Evolutionary conservation across 352 stramenopile species (phyloP), one percentile per base, ranked within the genome.

Genomic region (Blastocystis sp.): DNA sequence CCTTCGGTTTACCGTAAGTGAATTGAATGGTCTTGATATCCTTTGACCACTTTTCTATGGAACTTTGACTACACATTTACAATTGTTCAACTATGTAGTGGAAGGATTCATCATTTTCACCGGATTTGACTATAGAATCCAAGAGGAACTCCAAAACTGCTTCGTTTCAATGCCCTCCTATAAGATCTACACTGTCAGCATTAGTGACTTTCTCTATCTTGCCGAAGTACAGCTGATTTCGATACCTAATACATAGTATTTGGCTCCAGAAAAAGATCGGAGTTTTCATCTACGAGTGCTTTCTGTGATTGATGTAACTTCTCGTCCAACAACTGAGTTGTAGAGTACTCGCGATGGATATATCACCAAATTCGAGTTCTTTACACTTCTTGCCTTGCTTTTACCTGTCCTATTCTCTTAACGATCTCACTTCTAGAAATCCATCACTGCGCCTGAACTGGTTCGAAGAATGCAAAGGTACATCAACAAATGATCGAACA

Each of bases 1-100:
- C 24, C 61, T 73, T 7, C 61, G 61, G 9, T 73, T 73, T 39
- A 73, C 61, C 6, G 61, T 73, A 37, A 46, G 51, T n/a, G 61
- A 73, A 29, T 39, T 73, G 6, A 73, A 73, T n/a, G 61, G 61
- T 19, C 61, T 73, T 21, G 61, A 73, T 73, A 73, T 73, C 32
- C 57, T 66, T 0, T n/a, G n/a, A n/a, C 21, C 7, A 29, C 9
- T 66, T 32, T 7, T 7, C 57, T 37, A 66, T 16, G 24, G 24
- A n/a, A 29, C 7, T 29, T 66, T 66, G n/a, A 66, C 21, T 29
- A n/a, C 57, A 66, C 57, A 66, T 66, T 21, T 66, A 29, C 61
- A 73, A n/a, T 39, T 73, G 7, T 73, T 73, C 61, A 73, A 73
- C 61, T 73, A 73, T 46, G 32, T 73, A 12, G 32, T 73, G 12